Base-by-base conservation (phyloP, 371 early-diverging fungal genomes). In the Rhizopus microsporus region DNA sequence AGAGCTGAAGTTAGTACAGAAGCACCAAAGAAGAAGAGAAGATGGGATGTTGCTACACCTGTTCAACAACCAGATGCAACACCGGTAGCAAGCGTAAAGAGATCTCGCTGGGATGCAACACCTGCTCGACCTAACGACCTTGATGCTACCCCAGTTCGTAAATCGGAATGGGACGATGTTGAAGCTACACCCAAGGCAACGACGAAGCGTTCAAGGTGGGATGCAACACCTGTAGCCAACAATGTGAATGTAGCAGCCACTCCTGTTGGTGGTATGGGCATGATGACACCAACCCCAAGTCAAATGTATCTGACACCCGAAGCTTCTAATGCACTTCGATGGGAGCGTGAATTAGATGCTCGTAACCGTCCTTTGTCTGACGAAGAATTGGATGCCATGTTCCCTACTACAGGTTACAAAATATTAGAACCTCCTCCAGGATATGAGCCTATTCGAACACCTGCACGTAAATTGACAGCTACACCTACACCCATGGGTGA, bases 381-480 rank as follows among this genome's bases (percentile, higher is more conserved):
- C 68, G 97, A 93, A 53, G 97, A 97, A 62, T 81, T 98, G 31
- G 94, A 98, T 63, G 85, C 88, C 33, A 88, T 98, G 84, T 87
- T 98, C 44, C 99, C 99, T 1, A 67, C 83, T 1, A 80, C 89
- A 9, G 99, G 99, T 3, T 98, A 95, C 80, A 88, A 85, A 62
- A 89, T 97, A 51, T 69, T 98, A 33, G 95, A 93, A 6, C 92
- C 94, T 5, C 99, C 98, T 6, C 63, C 89, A 3, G 83, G 84
- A 1, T 98, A 98, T 65, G 83, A 85, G 42, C 96, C 99, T 29
- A 96, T 97, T 57, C 91, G 95, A 52, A 97, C 97, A 10, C 97
- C 98, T 5, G 90, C 95, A 7, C 91, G 98, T 56, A 97, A 98
- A 61, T 74, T 97, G 60, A 91, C 84, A 70, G 95, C 96, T 0